Evolutionary conservation across 441 rosid species (phyloP).

Genomic region (Corymbia citriodora): DNA sequence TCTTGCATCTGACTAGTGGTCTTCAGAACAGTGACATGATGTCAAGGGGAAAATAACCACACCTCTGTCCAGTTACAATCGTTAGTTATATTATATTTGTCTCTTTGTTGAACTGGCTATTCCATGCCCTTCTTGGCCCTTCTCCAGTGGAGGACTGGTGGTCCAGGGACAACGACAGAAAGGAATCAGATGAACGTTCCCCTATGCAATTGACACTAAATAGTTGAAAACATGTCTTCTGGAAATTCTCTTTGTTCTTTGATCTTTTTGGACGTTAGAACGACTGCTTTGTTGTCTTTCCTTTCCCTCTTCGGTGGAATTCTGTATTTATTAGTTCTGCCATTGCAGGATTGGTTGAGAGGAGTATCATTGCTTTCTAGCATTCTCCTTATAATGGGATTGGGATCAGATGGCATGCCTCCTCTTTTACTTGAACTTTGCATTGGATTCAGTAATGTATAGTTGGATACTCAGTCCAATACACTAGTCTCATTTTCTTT

Average conservation of each 20-base stretch:
- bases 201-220: not conserved
- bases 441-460: not conserved
- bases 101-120: not conserved
- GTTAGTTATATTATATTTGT: not conserved
- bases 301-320: not conserved
- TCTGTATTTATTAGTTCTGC: not conserved
- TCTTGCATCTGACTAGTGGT: not conserved
- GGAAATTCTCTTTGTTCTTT: not conserved
- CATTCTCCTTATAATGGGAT: constrained; percentile 66
- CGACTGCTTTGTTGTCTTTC: not conserved
- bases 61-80: not conserved
- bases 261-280: not conserved
- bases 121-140: not conserved
- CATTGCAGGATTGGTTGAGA: constrained; percentile 71
- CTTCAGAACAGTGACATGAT: not conserved
- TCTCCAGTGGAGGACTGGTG: not conserved
- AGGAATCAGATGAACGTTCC: not conserved
- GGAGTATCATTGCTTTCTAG: constrained; percentile 84
- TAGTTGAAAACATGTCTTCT: not conserved
- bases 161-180: not conserved
- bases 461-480: not conserved
- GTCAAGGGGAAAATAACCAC: not conserved
- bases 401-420: constrained; percentile 81
- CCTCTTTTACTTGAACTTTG: constrained; percentile 9
- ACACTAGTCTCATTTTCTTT: not conserved